Conservation (phyloP, 1,139 yeast genomes). For the Geotrichum europaeum region DNA sequence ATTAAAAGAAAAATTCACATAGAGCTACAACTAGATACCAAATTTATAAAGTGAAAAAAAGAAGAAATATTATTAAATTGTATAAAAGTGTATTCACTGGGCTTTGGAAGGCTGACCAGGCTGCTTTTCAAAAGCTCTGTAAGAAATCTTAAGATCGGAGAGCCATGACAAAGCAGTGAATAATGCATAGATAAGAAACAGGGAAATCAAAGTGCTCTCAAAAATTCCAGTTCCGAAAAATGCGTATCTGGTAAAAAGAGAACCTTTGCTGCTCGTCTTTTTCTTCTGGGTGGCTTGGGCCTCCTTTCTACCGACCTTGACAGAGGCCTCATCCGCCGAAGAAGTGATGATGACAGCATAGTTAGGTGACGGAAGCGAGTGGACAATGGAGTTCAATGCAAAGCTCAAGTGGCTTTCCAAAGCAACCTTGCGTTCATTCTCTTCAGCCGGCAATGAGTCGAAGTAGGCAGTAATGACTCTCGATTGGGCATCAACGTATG, state of each 20-base stretch:
- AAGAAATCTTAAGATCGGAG: constrained; percentile 55
- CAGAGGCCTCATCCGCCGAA: constrained; percentile 18
- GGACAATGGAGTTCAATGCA: constrained; percentile 27
- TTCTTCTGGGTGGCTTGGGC: constrained; percentile 5
- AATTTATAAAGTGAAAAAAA: no score
- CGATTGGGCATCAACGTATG: constrained; percentile 30
- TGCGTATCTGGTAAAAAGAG: constrained; percentile 44
- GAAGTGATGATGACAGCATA: constrained; percentile 33
- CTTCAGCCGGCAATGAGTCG: constrained; percentile 20
- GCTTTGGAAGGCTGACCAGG: constrained; percentile 16
- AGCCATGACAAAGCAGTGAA: constrained; percentile 57
- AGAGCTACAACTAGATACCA: no score
- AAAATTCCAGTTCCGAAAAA: constrained; percentile 62
- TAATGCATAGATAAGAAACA: constrained; percentile 48
- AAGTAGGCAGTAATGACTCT: constrained; percentile 31
- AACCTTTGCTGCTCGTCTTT: constrained; percentile 15
- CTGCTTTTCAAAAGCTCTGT: constrained; percentile 58
- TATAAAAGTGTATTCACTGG: constrained; percentile 8
- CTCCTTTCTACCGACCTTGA: constrained; percentile 9
- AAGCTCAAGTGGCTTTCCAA: constrained; percentile 29
- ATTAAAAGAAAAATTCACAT: no score
- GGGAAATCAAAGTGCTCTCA: constrained; percentile 56
- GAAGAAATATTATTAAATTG: background rate
- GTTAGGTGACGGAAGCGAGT: constrained; percentile 32
- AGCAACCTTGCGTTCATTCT: constrained; percentile 19